Base-by-base conservation (phyloP, 257 asterid species). In the Solanum medicagineum region DNA sequence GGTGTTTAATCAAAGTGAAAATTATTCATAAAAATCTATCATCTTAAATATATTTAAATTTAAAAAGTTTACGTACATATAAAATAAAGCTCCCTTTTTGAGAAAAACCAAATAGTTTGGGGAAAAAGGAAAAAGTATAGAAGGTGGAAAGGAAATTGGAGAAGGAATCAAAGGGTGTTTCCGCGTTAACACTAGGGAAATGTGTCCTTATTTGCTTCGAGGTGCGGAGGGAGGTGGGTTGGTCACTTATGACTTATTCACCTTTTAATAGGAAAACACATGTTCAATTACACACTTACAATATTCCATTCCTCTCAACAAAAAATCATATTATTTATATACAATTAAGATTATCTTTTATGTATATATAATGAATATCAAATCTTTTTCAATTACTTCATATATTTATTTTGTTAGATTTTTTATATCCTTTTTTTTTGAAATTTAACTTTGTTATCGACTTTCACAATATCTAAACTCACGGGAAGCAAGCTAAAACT, bases 81-180 rank as follows among this genome's bases (percentile, higher is more conserved):
- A 68, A 32, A 26, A 68, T 32, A 68, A 16, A 56, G 11, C 7
- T 3, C 1, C 1, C 12, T 22, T 22, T 62, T 26, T 24, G 0
- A 0, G 3, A 68, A 15, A 26, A 22, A n/a, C 12, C 2, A 15
- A 26, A 0, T 8, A 70, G 80, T 19, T 40, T 75, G 24, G 59
- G 17, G 26, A 7, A 32, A 4, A 74, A 29, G 47, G 32, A 63
- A 53, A 53, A n/a, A n/a, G 19, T n/a, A 2, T 19, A 1, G 90
- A 88, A 89, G 63, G 86, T 75, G 81, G 63, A 36, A 36, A 60
- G 84, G 87, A 80, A 89, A 45, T 12, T 56, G 82, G 45, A 5
- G 1, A 24, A 22, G 20, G 7, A 77, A 69, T 15, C 7, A 10
- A 51, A 15, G 57, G 60, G 5, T 0, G 62, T 77, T 77, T 49